Percentiles rank a stretch among this genome's conserved stretches.
These are phyloP conservation scores for Pichia membranifaciens DNA, from an alignment of 805 yeast genomes.

Conservation along the genomic window DNA sequence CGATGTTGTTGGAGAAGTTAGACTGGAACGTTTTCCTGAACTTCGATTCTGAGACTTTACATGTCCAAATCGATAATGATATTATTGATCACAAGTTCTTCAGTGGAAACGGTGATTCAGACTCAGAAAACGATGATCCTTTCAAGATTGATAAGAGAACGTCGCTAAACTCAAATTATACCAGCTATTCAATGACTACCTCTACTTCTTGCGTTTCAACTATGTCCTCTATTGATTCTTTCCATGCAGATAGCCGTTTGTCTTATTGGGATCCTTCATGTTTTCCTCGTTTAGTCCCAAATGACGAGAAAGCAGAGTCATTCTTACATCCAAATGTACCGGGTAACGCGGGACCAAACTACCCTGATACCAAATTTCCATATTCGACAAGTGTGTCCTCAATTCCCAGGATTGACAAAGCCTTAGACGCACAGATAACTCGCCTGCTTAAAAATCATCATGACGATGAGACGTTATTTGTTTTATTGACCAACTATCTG, in stretches of 20 bases:
- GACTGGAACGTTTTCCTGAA: slow-evolving; percentile 59
- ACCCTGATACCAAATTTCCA: slow-evolving; percentile 4
- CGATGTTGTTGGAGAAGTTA: slow-evolving; percentile 49
- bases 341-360: background rate
- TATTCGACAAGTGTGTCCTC: slow-evolving; percentile 6
- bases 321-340: background rate
- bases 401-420: slow-evolving; percentile 22
- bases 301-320: slow-evolving; percentile 1
- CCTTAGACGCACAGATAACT: slow-evolving; percentile 16
- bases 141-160: background rate
- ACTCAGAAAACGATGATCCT: background rate
- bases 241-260: slow-evolving; percentile 8
- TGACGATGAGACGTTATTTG: slow-evolving; percentile 27
- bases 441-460: slow-evolving; percentile 22
- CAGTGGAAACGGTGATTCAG: background rate
- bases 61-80: slow-evolving; percentile 11
- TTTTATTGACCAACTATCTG: slow-evolving; percentile 20
- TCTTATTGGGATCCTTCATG: slow-evolving; percentile 17
- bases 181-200: slow-evolving; percentile 32
- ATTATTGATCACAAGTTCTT: slow-evolving; percentile 7
- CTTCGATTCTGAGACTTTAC: slow-evolving; percentile 45
- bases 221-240: slow-evolving; percentile 10
- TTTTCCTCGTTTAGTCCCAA: slow-evolving; percentile 11
- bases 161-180: background rate
- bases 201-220: slow-evolving; percentile 20